Evolutionary conservation across 2,329 filamentous ascomycete genomes (phyloP).

Genomic region (Torrubiellomyces zombiae): DNA sequence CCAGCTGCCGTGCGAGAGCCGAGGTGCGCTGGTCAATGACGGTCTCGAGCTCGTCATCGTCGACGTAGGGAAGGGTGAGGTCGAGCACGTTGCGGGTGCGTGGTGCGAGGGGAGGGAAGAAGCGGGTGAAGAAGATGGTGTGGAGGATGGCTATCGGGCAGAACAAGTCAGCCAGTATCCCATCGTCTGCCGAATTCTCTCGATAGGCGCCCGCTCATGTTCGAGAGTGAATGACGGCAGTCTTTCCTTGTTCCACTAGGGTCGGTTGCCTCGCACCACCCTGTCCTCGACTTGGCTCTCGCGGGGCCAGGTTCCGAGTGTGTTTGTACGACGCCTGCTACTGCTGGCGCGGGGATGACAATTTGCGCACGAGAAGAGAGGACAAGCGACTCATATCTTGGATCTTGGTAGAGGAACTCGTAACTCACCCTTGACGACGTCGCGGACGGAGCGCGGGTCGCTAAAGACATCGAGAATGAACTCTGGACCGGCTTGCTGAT

Average conservation of each 20-base stretch:
- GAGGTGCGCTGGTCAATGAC: constrained; percentile 80
- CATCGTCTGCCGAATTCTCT: no score
- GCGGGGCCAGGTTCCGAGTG: no score
- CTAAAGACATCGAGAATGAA: constrained; percentile 90
- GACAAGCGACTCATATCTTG: no score
- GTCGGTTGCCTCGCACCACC: no score
- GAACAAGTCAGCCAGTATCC: no score
- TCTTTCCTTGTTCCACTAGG: no score
- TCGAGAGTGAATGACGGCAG: no score
- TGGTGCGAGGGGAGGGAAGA: constrained; percentile 76
- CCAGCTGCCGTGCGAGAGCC: constrained; percentile 62
- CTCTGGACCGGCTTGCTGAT: constrained; percentile 50
- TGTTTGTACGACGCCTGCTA: no score
- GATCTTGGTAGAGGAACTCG: constrained; percentile 2
- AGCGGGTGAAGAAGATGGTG: constrained; percentile 97
- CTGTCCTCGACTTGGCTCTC: no score
- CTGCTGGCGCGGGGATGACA: no score
- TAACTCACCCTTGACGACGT: constrained; percentile 70
- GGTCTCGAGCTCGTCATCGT: constrained; percentile 80
- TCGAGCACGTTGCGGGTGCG: constrained; percentile 79
- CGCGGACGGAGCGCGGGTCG: constrained; percentile 75
- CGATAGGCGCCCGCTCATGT: no score
- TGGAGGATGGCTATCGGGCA: constrained; percentile 65
- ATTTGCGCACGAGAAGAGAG: no score
- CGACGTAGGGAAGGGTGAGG: constrained; percentile 74